Conservation (phyloP, 208 protist genomes). For the Crithidia bombi region DNA sequence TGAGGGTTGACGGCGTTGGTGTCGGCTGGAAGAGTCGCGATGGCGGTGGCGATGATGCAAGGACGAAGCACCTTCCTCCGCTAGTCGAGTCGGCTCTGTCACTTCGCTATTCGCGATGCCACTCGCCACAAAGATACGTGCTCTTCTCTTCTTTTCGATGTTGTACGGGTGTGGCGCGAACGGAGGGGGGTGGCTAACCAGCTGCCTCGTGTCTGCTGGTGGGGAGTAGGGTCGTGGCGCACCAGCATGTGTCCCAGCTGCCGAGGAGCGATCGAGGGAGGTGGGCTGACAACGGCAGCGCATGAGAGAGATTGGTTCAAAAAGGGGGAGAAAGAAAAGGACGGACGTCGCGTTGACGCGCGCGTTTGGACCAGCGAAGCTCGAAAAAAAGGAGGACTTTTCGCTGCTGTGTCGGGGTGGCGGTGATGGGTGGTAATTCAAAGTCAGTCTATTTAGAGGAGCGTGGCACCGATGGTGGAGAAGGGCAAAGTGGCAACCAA, state of each 20-base stretch:
- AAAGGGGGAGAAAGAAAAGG: no score
- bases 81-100: no score
- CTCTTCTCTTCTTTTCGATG: neutral
- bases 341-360: no score
- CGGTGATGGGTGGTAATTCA: no score
- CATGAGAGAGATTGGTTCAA: neutral
- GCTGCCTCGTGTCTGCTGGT: neutral
- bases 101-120: no score
- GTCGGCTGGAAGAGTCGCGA: neutral
- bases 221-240: neutral
- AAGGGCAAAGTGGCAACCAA: no score
- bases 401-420: no score
- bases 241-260: neutral
- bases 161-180: constrained; percentile 8
- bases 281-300: neutral
- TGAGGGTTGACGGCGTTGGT: neutral
- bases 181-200: neutral
- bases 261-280: neutral
- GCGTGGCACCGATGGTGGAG: no score
- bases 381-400: constrained; percentile 19
- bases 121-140: neutral
- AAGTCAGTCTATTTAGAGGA: no score
- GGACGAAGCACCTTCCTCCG: neutral
- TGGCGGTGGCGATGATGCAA: neutral
- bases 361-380: no score